A percentile compares a stretch with the other conserved stretches of the same genome.
Evolutionary conservation across 768 basidiomycete species (phyloP).

Genomic region (Naganishia kalamii): DNA sequence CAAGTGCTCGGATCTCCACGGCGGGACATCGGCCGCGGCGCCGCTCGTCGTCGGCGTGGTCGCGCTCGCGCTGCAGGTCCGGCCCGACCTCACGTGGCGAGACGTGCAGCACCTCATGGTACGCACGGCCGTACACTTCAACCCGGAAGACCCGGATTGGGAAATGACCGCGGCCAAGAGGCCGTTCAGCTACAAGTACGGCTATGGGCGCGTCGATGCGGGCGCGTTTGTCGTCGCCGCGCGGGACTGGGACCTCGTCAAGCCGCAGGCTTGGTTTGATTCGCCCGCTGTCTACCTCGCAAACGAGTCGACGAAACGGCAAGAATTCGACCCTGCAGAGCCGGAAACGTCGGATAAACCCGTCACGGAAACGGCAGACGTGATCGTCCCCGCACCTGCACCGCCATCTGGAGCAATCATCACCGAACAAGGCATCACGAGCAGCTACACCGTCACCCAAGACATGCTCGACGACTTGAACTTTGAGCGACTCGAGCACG

Average conservation of each 20-base stretch:
- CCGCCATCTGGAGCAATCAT: constrained; percentile 50
- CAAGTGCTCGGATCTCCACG: constrained; percentile 72
- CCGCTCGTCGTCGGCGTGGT: constrained; percentile 93
- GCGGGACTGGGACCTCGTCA: constrained; percentile 74
- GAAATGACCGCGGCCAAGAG: constrained; percentile 67
- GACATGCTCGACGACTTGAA: constrained; percentile 66
- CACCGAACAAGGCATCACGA: constrained; percentile 58
- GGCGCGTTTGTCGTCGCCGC: constrained; percentile 74
- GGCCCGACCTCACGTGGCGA: constrained; percentile 93
- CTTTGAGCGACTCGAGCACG: constrained; percentile 81
- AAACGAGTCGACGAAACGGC: not conserved
- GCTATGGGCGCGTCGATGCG: constrained; percentile 82
- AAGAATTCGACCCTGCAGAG: constrained; percentile 10
- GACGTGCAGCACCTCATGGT: constrained; percentile 89
- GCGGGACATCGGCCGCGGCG: constrained; percentile 95
- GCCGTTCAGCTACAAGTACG: constrained; percentile 83
- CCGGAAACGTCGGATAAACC: constrained; percentile 31
- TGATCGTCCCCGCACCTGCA: not conserved
- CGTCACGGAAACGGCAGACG: constrained; percentile 11
- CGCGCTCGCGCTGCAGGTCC: constrained; percentile 76
- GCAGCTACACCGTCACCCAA: constrained; percentile 61
- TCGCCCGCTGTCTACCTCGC: constrained; percentile 56
- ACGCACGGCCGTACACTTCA: constrained; percentile 67
- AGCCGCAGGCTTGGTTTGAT: constrained; percentile 86
- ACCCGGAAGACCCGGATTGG: constrained; percentile 90